These are phyloP conservation scores for Talaromyces marneffei DNA, from an alignment of 2,329 filamentous ascomycete genomes.

Conservation along the genomic window DNA sequence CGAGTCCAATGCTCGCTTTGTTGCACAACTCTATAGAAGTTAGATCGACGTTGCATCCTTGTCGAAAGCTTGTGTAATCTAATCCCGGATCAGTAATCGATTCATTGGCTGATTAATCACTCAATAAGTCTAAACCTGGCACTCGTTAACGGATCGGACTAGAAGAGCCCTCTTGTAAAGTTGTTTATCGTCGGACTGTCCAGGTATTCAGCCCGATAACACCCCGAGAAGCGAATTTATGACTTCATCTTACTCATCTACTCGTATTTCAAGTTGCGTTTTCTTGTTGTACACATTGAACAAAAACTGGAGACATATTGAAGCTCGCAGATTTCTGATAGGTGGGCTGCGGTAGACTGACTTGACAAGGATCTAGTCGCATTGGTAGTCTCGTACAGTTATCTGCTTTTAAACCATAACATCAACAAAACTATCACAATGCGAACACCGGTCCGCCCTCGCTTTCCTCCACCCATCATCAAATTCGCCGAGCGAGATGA, in stretches of 20 bases:
- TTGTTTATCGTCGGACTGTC: background rate
- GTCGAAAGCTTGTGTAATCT: background rate
- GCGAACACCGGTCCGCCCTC: background rate
- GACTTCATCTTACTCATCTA: background rate
- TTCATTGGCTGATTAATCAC: background rate
- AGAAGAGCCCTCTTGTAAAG: background rate
- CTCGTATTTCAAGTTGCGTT: background rate
- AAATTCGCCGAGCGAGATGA: slow-evolving; percentile 1
- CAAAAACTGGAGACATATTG: background rate
- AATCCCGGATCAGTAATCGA: background rate
- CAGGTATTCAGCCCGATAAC: background rate
- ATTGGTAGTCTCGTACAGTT: background rate
- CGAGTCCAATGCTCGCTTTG: background rate
- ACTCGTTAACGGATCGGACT: background rate
- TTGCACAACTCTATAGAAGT: background rate
- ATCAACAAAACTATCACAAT: background rate
- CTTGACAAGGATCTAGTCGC: background rate
- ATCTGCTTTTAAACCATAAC: background rate
- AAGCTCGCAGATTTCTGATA: background rate
- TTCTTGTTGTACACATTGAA: background rate
- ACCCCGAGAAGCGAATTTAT: background rate
- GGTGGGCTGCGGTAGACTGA: background rate
- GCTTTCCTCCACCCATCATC: background rate
- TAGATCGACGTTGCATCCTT: background rate
- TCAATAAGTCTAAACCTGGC: background rate